Percentiles rank a stretch among this genome's conserved stretches.
These are phyloP conservation scores for Acaromyces ingoldii DNA, from an alignment of 1,284 basidiomycete species.

Conservation along the genomic window DNA sequence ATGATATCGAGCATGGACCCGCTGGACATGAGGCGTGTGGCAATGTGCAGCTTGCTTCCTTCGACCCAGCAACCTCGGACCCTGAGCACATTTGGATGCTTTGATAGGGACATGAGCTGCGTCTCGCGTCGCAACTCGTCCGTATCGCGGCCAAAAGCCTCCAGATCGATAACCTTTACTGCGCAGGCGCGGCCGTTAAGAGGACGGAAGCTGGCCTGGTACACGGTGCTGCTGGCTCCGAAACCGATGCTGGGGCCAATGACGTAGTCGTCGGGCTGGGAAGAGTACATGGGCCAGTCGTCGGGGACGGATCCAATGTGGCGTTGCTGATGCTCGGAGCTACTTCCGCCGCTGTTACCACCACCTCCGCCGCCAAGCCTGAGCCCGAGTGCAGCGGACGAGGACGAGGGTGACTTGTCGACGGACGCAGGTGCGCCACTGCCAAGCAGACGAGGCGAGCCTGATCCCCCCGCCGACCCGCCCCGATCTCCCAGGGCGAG, in stretches of 20 bases:
- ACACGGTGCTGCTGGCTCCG: slow-evolving; percentile 80
- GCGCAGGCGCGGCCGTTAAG: slow-evolving; percentile 60
- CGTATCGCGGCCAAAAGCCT: slow-evolving; percentile 56
- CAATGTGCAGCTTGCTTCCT: slow-evolving; percentile 76
- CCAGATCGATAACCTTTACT: slow-evolving; percentile 81
- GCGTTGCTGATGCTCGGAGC: neutral
- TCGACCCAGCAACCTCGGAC: slow-evolving; percentile 83
- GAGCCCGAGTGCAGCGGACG: no score
- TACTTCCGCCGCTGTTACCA: neutral
- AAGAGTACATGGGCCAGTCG: slow-evolving; percentile 58
- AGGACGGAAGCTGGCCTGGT: slow-evolving; percentile 65
- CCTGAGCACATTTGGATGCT: slow-evolving; percentile 82
- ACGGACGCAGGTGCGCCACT: no score
- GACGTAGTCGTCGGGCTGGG: slow-evolving; percentile 37
- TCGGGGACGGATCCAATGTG: slow-evolving; percentile 75
- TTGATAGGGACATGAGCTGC: slow-evolving; percentile 84
- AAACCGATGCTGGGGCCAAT: slow-evolving; percentile 55
- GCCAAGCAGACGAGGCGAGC: no score
- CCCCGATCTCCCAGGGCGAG: no score
- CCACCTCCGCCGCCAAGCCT: slow-evolving; percentile 1
- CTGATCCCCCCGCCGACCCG: no score
- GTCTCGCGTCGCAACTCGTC: slow-evolving; percentile 69
- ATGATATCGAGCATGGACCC: slow-evolving; percentile 81
- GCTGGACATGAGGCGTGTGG: slow-evolving; percentile 79
- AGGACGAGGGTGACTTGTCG: no score